A percentile compares a stretch with the other conserved stretches of the same genome.
phyloP scores from a whole-genome alignment of 495 filamentous ascomycete genomes.

The Cenococcum geophilum region DNA sequence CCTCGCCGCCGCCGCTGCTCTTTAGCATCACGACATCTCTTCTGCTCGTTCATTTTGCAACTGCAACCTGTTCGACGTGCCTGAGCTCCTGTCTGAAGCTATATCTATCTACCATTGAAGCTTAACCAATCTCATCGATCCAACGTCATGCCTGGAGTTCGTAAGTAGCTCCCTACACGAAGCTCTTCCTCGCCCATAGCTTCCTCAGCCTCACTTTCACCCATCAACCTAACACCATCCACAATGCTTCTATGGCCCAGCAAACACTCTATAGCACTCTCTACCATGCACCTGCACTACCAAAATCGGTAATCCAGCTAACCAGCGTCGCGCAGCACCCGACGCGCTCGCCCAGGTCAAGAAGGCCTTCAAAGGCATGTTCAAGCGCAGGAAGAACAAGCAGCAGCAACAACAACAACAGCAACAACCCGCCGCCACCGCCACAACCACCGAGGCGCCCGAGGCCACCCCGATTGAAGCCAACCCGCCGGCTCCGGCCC shows the following conservation, averaged over 20 bases:
- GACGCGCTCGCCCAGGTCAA: conserved; percentile 28
- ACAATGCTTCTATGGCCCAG: background rate
- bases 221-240: background rate
- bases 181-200: background rate
- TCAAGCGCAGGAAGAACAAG: conserved; percentile 27
- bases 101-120: background rate
- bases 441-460: conserved; percentile 18
- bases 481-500: conserved; percentile 17
- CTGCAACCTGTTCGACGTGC: no score
- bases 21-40: no score
- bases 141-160: conserved; percentile 32
- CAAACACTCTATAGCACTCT: background rate
- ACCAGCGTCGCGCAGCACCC: conserved; percentile 17
- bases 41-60: no score
- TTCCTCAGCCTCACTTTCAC: background rate
- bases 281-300: background rate
- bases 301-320: background rate
- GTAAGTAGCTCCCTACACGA: conserved; percentile 18
- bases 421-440: conserved; percentile 17
- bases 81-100: no score
- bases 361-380: conserved; percentile 29
- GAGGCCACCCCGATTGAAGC: conserved; percentile 22
- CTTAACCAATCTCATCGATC: conserved; percentile 2
- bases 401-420: conserved; percentile 25
- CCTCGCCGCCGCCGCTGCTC: no score